Percentiles rank a stretch among this genome's conserved stretches.
Evolutionary conservation across 2,329 filamentous ascomycete genomes (phyloP).

Genomic region (Phaeosphaeria sp.): DNA sequence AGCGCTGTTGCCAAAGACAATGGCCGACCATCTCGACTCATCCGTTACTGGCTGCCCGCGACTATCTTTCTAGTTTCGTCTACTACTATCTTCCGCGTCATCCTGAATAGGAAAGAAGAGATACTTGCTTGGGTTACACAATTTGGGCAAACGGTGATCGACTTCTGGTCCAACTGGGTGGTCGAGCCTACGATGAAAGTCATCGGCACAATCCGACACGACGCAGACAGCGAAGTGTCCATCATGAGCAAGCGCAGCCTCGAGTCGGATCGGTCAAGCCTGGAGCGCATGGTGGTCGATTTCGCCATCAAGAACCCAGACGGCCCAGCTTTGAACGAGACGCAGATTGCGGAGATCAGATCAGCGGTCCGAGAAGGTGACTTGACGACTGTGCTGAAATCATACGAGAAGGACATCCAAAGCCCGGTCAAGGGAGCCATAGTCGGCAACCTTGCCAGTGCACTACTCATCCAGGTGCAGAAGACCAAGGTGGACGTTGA

Average conservation of each 20-base stretch:
- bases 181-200: slow-evolving; percentile 83
- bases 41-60: slow-evolving; percentile 89
- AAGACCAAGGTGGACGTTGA: slow-evolving; percentile 99
- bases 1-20: slow-evolving; percentile 65
- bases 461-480: slow-evolving; percentile 93
- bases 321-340: slow-evolving; percentile 67
- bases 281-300: slow-evolving; percentile 98
- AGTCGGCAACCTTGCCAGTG: slow-evolving; percentile 84
- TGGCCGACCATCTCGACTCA: slow-evolving; percentile 75
- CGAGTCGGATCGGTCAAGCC: slow-evolving; percentile 84
- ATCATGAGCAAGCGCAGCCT: slow-evolving; percentile 95
- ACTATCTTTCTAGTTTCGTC: slow-evolving; percentile 75
- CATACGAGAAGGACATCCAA: slow-evolving; percentile 88
- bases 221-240: slow-evolving; percentile 90
- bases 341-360: slow-evolving; percentile 76
- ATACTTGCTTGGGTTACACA: slow-evolving; percentile 82
- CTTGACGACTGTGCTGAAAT: slow-evolving; percentile 86
- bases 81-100: slow-evolving; percentile 81
- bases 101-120: slow-evolving; percentile 76
- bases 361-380: slow-evolving; percentile 88
- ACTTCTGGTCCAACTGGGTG: slow-evolving; percentile 98
- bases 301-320: slow-evolving; percentile 86
- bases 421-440: slow-evolving; percentile 83
- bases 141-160: slow-evolving; percentile 77
- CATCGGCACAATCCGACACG: slow-evolving; percentile 90